Conservation (phyloP, 306 rosid genomes). For the Heteromeles arbutifolia region DNA sequence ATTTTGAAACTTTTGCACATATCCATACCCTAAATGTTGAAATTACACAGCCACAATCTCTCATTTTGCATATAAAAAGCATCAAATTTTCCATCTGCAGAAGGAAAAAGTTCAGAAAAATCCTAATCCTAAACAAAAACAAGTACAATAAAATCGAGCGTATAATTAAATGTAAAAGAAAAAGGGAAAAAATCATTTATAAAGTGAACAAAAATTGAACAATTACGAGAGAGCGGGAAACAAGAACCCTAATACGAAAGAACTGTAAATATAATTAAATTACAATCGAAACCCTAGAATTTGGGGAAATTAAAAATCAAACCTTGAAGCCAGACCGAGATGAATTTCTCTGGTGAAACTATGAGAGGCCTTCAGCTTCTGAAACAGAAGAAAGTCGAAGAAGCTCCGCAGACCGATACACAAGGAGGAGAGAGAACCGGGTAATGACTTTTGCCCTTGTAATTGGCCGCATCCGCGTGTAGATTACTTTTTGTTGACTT, state of each 20-base stretch:
- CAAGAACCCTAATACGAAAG: constrained; percentile 6
- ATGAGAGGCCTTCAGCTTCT: background rate
- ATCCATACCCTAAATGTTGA: background rate
- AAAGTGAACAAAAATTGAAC: background rate
- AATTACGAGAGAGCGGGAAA: background rate
- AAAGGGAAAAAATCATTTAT: background rate
- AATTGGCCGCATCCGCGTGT: background rate
- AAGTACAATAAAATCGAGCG: background rate
- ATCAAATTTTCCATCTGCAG: background rate
- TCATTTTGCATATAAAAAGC: background rate
- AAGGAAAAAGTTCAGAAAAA: background rate
- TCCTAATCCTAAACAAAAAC: background rate
- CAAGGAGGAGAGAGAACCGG: background rate
- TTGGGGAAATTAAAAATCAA: background rate
- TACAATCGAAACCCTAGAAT: constrained; percentile 13
- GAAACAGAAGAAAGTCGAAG: background rate
- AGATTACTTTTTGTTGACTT: background rate
- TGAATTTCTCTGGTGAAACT: background rate
- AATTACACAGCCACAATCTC: background rate
- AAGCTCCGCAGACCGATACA: background rate
- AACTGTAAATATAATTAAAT: background rate
- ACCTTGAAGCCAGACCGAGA: constrained; percentile 38
- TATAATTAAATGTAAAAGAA: background rate
- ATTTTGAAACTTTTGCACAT: background rate
- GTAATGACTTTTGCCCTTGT: background rate